Evolutionary conservation across 1,284 basidiomycete species (phyloP), one percentile per base, ranked within the genome.

Genomic region (Malassezia obtusa): DNA sequence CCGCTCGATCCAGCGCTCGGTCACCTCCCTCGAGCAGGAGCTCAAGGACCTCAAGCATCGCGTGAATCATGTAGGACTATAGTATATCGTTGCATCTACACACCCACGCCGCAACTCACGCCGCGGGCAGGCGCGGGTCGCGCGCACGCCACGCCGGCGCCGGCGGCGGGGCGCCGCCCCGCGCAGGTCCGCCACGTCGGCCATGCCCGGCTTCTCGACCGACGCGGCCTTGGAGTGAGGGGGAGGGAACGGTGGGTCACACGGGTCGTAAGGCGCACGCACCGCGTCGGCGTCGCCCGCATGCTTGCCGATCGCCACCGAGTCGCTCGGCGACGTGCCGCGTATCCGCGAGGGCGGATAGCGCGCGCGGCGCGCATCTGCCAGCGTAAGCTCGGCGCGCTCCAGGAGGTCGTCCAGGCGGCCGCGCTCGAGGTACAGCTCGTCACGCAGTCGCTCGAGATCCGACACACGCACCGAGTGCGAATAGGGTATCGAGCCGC

Each of bases 391-490:
- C 50, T 71, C 69, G 10, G 67, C 63, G n/a, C 62, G 62, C 21
- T 56, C 45, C 30, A 71, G 38, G 6, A 71, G 47, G 21, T 63
- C 61, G 24, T 71, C 60, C 28, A 71, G 54, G 4, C 66, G 58
- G 17, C 49, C 51, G 37, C 61, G 58, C 52, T 68, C 69, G 11
- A 54, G n/a, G 17, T 67, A 40, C 41, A 71, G 56, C 43, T 71
- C 67, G 35, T 64, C 58, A 8, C 63, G 57, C 28, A 67, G 50
- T 21, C 58, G 59, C 45, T 70, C 69, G 1, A 71, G 54, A 21
- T 67, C 67, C n/a, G 35, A 26, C 10, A 52, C 9, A 6, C 43
- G 43, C 15, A 35, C 26, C 19, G 25, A 4, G 17, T 21, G 24
- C 4, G 14, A 15, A 25, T 35, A 49, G 22, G 40, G 30, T 19